A percentile compares a stretch with the other conserved stretches of the same genome.
Evolutionary conservation across 176 grass and related monocot species (phyloP).

Genomic region (Carex scoparia): DNA sequence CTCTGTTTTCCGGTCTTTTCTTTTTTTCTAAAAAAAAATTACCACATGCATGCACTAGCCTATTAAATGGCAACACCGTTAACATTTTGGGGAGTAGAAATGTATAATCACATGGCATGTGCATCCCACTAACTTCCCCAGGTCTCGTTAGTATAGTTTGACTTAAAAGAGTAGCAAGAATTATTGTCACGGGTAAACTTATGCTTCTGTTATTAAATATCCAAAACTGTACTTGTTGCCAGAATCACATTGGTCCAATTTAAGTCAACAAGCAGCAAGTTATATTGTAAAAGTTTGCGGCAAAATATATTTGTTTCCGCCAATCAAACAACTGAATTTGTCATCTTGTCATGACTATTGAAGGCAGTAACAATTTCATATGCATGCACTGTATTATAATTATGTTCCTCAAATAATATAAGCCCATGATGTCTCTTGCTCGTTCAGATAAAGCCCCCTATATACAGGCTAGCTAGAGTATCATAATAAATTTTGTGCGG

Average conservation of each 20-base stretch:
- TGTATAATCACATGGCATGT: conserved; percentile 6
- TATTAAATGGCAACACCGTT: not conserved
- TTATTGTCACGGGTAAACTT: not conserved
- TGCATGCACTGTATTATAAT: not conserved
- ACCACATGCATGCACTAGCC: not conserved
- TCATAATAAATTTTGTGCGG: not conserved
- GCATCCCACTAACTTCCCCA: not conserved
- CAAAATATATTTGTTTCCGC: not conserved
- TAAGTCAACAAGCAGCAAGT: not conserved
- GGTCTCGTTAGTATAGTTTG: not conserved
- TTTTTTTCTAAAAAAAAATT: not conserved
- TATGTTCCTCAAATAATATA: not conserved
- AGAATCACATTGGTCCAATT: not conserved
- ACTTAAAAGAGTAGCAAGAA: not conserved
- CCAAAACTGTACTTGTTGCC: not conserved
- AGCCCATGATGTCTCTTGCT: not conserved
- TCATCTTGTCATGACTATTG: conserved; percentile 5
- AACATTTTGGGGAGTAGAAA: not conserved
- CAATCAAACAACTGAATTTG: conserved; percentile 2
- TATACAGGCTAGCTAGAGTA: not conserved
- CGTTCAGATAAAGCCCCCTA: not conserved
- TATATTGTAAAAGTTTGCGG: not conserved
- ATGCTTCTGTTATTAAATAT: conserved; percentile 5
- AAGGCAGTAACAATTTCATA: not conserved
- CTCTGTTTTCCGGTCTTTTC: not conserved